Evolutionary conservation across 192 early-diverging fungal species (phyloP), one percentile per base, ranked within the genome.

Genomic region (Podila epigama): DNA sequence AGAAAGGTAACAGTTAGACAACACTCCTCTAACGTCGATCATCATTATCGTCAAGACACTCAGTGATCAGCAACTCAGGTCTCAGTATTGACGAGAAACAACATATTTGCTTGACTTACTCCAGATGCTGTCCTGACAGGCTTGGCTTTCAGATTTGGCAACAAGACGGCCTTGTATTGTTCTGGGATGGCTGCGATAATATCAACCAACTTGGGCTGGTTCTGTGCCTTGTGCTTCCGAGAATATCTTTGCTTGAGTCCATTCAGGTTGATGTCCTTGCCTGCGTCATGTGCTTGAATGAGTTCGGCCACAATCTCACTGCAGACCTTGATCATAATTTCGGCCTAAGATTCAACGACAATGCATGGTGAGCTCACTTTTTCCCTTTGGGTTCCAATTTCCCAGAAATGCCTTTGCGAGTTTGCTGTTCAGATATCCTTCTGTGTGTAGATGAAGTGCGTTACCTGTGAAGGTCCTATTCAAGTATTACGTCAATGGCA

Each of bases 171-270:
- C 58, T 88, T 92, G 82, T 98, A 87, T 66, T 97, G 89, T 79
- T 96, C 95, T 3, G 98, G 98, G 63, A 99, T 98, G 33, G 95
- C 98, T 11, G 97, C 94, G 51, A 99, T 98, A 57, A 99, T 98
- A 72, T 99, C 98, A 15, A 97, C 95, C 6, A 99, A 87, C 63
- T 92, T 92, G 11, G 98, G 98, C 81, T 97, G 96, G 35, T 91
- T 89, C 48, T 88, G 85, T 12, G 98, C 86, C 57, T 89, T 93
- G 80, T 92, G 87, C 27, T 82, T 79, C 15, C 90, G 73, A n/a
- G 92, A 86, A 67, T 93, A 85, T 61, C 91, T 88, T 57, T 85
- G 84, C 60, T 92, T 93, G 20, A 99, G 79, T 39, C 87, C 91
- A 64, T 96, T 98, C 16, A 99, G 84, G 78, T 97, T 97, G 58